These are phyloP conservation scores for Pseudogymnoascus sp. DNA, from an alignment of 2,329 filamentous ascomycete species.

Conservation along the genomic window DNA sequence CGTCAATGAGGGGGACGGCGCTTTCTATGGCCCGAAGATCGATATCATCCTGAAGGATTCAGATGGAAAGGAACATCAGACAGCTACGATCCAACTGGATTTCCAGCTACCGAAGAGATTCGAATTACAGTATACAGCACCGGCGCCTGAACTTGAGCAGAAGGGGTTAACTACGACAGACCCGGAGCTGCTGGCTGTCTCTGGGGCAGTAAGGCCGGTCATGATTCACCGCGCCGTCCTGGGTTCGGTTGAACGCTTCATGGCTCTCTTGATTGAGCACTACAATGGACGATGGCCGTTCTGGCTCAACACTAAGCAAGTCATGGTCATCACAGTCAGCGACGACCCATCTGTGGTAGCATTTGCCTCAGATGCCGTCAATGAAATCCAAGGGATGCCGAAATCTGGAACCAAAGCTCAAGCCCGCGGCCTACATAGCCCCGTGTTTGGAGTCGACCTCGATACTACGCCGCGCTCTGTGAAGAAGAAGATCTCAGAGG, in stretches of 20 bases:
- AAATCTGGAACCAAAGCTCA: constrained; percentile 18
- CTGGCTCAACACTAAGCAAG: constrained; percentile 77
- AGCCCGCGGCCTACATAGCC: constrained; percentile 39
- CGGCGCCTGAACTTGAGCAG: constrained; percentile 53
- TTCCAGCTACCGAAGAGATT: constrained; percentile 84
- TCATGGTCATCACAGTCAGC: constrained; percentile 65
- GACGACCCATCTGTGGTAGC: constrained; percentile 33
- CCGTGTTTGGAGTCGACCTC: constrained; percentile 60
- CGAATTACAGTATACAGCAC: constrained; percentile 63
- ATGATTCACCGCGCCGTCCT: constrained; percentile 79
- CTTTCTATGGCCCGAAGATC: constrained; percentile 89
- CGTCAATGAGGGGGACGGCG: constrained; percentile 72
- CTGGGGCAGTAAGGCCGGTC: constrained; percentile 60
- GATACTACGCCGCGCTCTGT: constrained; percentile 56
- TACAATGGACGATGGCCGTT: constrained; percentile 77
- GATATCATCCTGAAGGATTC: constrained; percentile 75
- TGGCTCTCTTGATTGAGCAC: constrained; percentile 78
- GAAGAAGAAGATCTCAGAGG: constrained; percentile 61
- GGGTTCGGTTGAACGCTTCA: constrained; percentile 74
- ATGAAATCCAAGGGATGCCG: constrained; percentile 13
- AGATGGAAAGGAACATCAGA: constrained; percentile 78
- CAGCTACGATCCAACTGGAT: constrained; percentile 81
- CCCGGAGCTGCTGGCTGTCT: constrained; percentile 37
- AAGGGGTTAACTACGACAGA: constrained; percentile 42
- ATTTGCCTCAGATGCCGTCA: constrained; percentile 15